Evolutionary conservation across 768 basidiomycete genomes (phyloP), one percentile per base, ranked within the genome.

Genomic region (Pleurotus citrinopileatus): DNA sequence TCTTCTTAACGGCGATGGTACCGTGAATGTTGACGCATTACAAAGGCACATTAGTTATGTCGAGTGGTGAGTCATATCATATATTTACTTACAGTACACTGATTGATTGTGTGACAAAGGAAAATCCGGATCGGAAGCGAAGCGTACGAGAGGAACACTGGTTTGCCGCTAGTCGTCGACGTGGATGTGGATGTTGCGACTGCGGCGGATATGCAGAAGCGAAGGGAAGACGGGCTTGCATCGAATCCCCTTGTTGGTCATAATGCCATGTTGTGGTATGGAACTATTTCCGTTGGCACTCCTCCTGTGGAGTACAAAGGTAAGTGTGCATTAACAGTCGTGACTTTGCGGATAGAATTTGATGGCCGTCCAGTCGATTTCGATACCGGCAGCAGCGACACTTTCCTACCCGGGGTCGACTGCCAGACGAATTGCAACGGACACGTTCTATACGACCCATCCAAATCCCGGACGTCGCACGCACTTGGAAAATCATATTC

Each of bases 361-460:
- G 15, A 19, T 5, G n/a, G 17, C 26, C 46, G 38, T 48, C 17
- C 26, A 66, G 64, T 67, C 52, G 63, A 66, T 25, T 70, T 71
- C 26, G 72, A 73, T 47, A 72, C 71, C 6, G 72, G 71, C 10
- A 68, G 67, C 12, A 58, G 67, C 9, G 71, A 72, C 42, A 40
- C 68, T 13, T 65, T 73, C 52, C 55, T 72, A n/a, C 70, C 71
- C 43, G 58, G 55, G 3, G 40, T 57, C 4, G 36, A 51, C 10
- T 72, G 71, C 58, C 54, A 25, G 19, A 61, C 61, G 25, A 42
- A 42, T 10, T 77, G 75, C 56, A 48, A 55, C 3, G 64, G 60
- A 4, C 74, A 77, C 57, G 64, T 57, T 23, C 58, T 57, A 38
- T 78, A 77, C 58, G 58, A 71, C 48, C 64, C 77, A 7, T 20